These are phyloP conservation scores for Terfezia claveryi DNA, from an alignment of 495 filamentous ascomycete genomes.

Conservation along the genomic window DNA sequence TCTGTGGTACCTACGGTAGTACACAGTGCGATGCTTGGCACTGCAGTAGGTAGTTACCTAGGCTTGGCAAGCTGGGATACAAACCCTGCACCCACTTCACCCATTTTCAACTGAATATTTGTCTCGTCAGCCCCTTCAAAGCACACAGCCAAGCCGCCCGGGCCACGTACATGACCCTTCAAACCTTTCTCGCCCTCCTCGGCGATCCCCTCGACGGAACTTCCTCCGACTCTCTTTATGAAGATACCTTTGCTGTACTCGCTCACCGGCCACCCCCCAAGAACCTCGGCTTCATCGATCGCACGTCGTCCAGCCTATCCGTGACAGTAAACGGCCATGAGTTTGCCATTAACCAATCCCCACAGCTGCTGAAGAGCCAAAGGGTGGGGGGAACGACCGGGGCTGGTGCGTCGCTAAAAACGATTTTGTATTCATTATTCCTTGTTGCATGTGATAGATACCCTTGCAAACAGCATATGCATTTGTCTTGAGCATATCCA, in stretches of 20 bases:
- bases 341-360: constrained; percentile 67
- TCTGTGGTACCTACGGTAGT: no score
- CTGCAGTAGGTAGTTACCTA: no score
- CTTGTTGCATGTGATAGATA: background rate
- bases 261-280: constrained; percentile 36
- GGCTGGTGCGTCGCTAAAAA: constrained; percentile 35
- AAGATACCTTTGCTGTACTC: background rate
- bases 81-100: no score
- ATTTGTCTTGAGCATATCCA: background rate
- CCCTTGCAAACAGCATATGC: background rate
- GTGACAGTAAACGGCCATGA: constrained; percentile 46
- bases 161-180: background rate
- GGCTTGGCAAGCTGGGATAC: no score
- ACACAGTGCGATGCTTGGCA: no score
- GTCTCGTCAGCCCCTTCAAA: no score
- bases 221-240: background rate
- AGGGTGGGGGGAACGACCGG: constrained; percentile 74
- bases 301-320: constrained; percentile 39
- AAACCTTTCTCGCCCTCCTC: background rate
- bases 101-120: no score
- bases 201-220: background rate
- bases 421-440: background rate
- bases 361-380: constrained; percentile 52
- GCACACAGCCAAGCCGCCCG: no score
- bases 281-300: constrained; percentile 68